Evolutionary conservation across 805 yeast genomes (phyloP), one percentile per base, ranked within the genome.

Genomic region (Wickerhamiella dianesei): DNA sequence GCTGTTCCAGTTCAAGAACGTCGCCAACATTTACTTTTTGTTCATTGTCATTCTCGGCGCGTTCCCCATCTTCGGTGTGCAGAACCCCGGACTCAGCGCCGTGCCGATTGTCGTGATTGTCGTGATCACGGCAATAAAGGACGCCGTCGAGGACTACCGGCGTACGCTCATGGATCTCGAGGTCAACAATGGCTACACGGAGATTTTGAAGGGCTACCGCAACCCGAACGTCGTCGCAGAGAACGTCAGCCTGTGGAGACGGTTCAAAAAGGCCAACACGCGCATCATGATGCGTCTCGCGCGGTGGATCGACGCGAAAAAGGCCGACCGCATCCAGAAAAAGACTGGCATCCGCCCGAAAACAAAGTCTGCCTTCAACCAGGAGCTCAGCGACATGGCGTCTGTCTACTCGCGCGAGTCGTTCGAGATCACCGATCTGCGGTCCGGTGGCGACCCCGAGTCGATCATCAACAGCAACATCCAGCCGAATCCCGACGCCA

Each of bases 21-120:
- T 88, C 52, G 98, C 98, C 40, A 89, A 89, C 64, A 68, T 85
- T 44, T 89, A 87, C 68, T 89, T 89, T 72, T 67, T 89, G 56
- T 67, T 78, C 35, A 69, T 85, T 65, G 80, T 80, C 58, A 79
- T 89, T 53, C 65, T 89, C 51, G 94, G 95, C 49, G 74, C 73
- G 21, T 79, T 80, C 61, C 69, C 76, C 51, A 75, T 82, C 42
- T 82, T 82, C 59, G 94, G 94, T 42, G 87, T 80, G 18, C 70
- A 75, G 29, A 70, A 69, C 49, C 87, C 92, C 1, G 89, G 77
- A 1, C 66, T 82, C 57, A 80, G 82, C 19, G 83, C 87, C 2
- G 88, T 82, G 32, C 94, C 94, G 2, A 73, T 82, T 59, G 79
- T 82, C 60, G 88, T 82, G 47, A 82, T 82, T 67, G 87, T 82